Base-by-base conservation (phyloP, 2,329 filamentous ascomycete genomes). In the Herpomyces periplanetae region DNA sequence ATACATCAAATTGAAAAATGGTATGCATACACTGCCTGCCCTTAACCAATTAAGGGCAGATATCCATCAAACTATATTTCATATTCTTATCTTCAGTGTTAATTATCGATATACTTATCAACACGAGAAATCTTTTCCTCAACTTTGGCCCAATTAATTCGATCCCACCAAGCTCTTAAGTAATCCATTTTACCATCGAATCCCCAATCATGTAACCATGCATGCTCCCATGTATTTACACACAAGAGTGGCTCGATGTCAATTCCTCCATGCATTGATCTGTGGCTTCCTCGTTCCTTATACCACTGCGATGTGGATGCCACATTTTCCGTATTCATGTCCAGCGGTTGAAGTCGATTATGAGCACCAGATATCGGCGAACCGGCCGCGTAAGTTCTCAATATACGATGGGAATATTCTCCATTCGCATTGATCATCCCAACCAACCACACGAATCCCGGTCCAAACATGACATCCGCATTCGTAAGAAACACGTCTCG, bases 361-460 rank as follows among this genome's bases (percentile, higher is more conserved):
- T 87, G 66, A 13, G 73, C 75, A 25, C 55, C 59, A 3, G 65
- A 54, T 39, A 75, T 80, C 3, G 80, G 80, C 4, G 64, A 66
- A 22, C 80, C 80, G 22, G 75, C 73, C 24, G 73, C 55, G 45
- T 91, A 96, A 22, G 80, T 96, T 30, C 57, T 51, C 23, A 96
- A 49, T 32, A 96, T 51, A 31, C 59, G 56, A 42, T 6, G 6
- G 17, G 17, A 5, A 10, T 17, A 12, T 8, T 17, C 5, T 12
- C 9, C 5, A 12, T 6, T 5, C 8, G 17, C 9, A 12, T 17
- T 17, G 17, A 17, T 5, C 6, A 10, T 6, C 5, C 55, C 54
- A 32, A 88, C 65, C 25, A 96, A 59, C 80, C 80, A 96, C 34
- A 91, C 64, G 42, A 84, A 91, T 27, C 80, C 80, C 1, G 75